Percentiles rank a stretch among this genome's conserved stretches.
Conservation (phyloP, 2,329 filamentous ascomycete species). For the Salinomyces thailandicus region DNA sequence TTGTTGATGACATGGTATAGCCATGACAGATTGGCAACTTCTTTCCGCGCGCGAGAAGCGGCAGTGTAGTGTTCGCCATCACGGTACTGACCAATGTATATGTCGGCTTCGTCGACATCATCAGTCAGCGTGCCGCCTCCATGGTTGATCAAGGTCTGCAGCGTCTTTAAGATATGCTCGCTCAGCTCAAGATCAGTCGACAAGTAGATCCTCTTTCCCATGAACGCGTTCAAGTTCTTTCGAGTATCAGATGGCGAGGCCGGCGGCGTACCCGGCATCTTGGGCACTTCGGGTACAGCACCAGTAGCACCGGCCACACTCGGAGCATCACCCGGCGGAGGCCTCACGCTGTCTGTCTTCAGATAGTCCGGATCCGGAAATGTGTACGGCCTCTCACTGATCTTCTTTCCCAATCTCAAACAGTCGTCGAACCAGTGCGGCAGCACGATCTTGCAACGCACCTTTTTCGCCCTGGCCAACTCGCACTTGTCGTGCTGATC, state of each 20-base stretch:
- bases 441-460: constrained; percentile 72
- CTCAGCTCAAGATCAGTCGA: constrained; percentile 63
- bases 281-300: constrained; percentile 26
- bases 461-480: constrained; percentile 51
- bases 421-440: constrained; percentile 99
- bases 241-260: constrained; percentile 34
- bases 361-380: constrained; percentile 80
- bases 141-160: constrained; percentile 58
- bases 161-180: constrained; percentile 52
- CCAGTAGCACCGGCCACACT: constrained; percentile 59
- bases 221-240: constrained; percentile 60
- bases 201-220: constrained; percentile 66
- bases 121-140: constrained; percentile 62
- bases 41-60: constrained; percentile 66
- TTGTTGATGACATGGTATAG: constrained; percentile 83
- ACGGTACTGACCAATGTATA: constrained; percentile 79
- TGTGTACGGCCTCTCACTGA: constrained; percentile 76
- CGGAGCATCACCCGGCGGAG: constrained; percentile 12
- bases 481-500: constrained; percentile 63
- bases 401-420: constrained; percentile 80
- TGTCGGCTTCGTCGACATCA: constrained; percentile 60
- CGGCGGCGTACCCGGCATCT: constrained; percentile 33
- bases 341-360: constrained; percentile 18
- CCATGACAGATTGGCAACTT: constrained; percentile 89
- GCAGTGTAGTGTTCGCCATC: constrained; percentile 67